Base-by-base conservation (phyloP, 192 early-diverging fungal species). In the Mortierella hygrophila region DNA sequence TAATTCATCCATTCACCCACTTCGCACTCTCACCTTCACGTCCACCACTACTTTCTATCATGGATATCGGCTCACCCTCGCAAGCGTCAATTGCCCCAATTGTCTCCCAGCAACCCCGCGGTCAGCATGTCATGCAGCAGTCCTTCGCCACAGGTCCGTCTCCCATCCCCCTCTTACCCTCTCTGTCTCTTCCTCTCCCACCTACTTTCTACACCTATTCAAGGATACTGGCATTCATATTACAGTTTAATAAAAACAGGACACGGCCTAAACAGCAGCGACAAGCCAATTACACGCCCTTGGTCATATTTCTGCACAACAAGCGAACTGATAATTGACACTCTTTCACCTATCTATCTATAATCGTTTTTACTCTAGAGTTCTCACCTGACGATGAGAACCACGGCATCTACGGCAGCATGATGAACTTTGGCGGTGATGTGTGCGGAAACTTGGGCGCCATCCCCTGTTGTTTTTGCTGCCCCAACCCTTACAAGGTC, bases 401-500 rank as follows among this genome's bases (percentile, higher is more conserved):
- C 35, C 83, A 85, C 57, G 80, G 88, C 40, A 74, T 82, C 70
- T 91, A 91, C 73, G 89, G 88, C 21, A 70, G 72, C 20, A 81
- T 90, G 80, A 83, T 91, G 72, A 90, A 89, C 70, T 60, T 23
- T 41, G 26, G 81, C 16, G 90, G 90, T 40, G 44, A 65, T 2
- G 11, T 82, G 57, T 57, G 81, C 37, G 90, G 90, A 38, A 57
- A 57, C 20, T 47, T 89, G 37, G 90, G 90, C 35, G 70, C 88
- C 41, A 76, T 91, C 40, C 90, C 90, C 42, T 75, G 78, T 60
- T 79, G 75, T 47, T 8, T 82, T 38, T 89, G 90, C 60, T 92
- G 80, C 38, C 90, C 91, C 38, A 95, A 93, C 57, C 94, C 94
- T 8, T 95, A 91, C 78, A 90, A 65, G 60, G 60, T 65, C 60